A percentile compares a stretch with the other conserved stretches of the same genome.
Evolutionary conservation across 495 filamentous ascomycete genomes (phyloP).

Genomic region (Penicillium parvum): DNA sequence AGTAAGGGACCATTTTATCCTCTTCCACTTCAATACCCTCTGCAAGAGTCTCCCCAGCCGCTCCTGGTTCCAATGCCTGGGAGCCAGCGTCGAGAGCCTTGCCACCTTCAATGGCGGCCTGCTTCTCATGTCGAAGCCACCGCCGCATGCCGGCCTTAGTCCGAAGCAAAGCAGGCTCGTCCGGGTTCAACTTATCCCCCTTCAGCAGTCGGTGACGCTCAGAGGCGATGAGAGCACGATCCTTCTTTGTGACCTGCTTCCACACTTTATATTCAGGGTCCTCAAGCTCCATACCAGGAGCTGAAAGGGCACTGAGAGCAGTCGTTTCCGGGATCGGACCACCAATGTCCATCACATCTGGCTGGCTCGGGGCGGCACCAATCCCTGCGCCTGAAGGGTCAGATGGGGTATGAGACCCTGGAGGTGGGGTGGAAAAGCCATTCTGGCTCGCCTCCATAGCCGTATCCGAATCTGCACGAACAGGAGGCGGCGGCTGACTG

Average conservation of each 20-base stretch:
- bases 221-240: slow-evolving; percentile 79
- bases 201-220: slow-evolving; percentile 77
- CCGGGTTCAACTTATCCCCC: slow-evolving; percentile 75
- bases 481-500: slow-evolving; percentile 47
- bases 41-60: slow-evolving; percentile 68
- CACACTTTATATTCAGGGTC: slow-evolving; percentile 94
- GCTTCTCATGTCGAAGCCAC: slow-evolving; percentile 71
- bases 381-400: slow-evolving; percentile 63
- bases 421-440: slow-evolving; percentile 77
- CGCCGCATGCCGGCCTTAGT: slow-evolving; percentile 74
- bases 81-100: slow-evolving; percentile 46
- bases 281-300: slow-evolving; percentile 53
- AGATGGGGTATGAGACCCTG: slow-evolving; percentile 70
- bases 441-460: slow-evolving; percentile 68
- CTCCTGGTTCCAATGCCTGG: slow-evolving; percentile 42
- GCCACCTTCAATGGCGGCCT: slow-evolving; percentile 49
- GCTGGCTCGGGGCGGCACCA: slow-evolving; percentile 58
- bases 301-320: slow-evolving; percentile 48
- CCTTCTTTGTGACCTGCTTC: slow-evolving; percentile 98
- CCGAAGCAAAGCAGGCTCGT: slow-evolving; percentile 81
- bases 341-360: slow-evolving; percentile 82
- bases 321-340: slow-evolving; percentile 55
- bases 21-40: slow-evolving; percentile 88
- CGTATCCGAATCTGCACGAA: slow-evolving; percentile 60
- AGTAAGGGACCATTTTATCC: slow-evolving; percentile 78